A percentile compares a stretch with the other conserved stretches of the same genome.
Evolutionary conservation across 306 rosid species (phyloP).

Genomic region (Luffa acutangula): DNA sequence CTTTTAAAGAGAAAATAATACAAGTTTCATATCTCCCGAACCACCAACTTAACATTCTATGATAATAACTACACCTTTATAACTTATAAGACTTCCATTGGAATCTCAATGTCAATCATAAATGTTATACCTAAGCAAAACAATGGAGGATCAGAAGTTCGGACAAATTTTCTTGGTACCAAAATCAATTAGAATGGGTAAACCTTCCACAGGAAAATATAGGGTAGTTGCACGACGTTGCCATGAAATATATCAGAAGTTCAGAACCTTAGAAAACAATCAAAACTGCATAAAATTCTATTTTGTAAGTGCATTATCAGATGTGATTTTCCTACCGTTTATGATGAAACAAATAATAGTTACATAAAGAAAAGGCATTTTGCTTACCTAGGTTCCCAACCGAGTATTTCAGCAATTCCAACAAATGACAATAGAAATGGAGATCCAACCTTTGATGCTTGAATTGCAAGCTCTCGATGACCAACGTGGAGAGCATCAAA

Average conservation of each 20-base stretch:
- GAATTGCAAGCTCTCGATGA: constrained; percentile 89
- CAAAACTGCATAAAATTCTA: not conserved
- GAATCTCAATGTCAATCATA: not conserved
- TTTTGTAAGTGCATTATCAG: not conserved
- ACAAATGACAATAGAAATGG: constrained; percentile 88
- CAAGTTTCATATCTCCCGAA: not conserved
- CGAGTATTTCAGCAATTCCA: constrained; percentile 88
- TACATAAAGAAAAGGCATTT: constrained; percentile 1
- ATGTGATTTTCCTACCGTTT: not conserved
- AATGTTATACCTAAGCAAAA: not conserved
- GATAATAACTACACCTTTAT: not conserved
- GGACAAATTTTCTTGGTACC: not conserved
- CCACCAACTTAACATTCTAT: not conserved
- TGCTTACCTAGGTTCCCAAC: constrained; percentile 83
- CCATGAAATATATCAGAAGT: not conserved
- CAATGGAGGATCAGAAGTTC: not conserved
- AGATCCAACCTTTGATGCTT: constrained; percentile 86
- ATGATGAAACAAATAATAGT: constrained; percentile 4
- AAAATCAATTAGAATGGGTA: not conserved
- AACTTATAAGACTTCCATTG: not conserved
- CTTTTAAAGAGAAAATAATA: not conserved
- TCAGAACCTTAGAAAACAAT: not conserved
- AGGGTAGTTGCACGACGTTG: not conserved
- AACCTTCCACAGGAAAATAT: not conserved
- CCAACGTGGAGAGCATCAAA: constrained; percentile 93